Evolutionary conservation across 2,329 filamentous ascomycete genomes (phyloP).

Genomic region (Sporothrix protearum): DNA sequence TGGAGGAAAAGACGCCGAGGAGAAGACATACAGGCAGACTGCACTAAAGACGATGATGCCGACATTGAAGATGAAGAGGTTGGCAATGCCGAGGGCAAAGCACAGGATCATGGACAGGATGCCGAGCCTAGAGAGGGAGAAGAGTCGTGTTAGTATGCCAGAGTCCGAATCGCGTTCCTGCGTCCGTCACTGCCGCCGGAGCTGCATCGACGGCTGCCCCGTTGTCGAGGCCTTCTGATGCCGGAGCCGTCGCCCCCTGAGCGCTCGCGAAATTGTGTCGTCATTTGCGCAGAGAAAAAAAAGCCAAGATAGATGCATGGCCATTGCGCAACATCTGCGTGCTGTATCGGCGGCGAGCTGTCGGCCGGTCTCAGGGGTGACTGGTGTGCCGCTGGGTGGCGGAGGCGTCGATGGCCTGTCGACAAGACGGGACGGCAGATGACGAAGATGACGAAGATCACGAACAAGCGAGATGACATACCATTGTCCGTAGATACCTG

Average conservation of each 20-base stretch:
- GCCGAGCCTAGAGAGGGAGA: constrained; percentile 54
- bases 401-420: background rate
- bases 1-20: background rate
- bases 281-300: background rate
- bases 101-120: constrained; percentile 68
- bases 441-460: background rate
- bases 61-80: constrained; percentile 56
- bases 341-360: background rate
- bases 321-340: no score
- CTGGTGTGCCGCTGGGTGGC: background rate
- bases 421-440: background rate
- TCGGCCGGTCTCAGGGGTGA: background rate
- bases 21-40: constrained; percentile 50
- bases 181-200: background rate
- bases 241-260: background rate
- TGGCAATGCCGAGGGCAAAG: constrained; percentile 65
- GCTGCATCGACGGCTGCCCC: background rate
- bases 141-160: background rate
- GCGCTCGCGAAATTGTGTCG: background rate
- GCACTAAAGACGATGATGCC: constrained; percentile 51
- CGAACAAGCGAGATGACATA: constrained; percentile 42
- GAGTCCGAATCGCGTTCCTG: background rate
- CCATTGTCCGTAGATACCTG: constrained; percentile 75
- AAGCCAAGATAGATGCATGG: background rate
- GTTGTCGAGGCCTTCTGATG: background rate